phyloP scores from a whole-genome alignment of 2,329 filamentous ascomycete species.

The Pseudonectria buxi region DNA sequence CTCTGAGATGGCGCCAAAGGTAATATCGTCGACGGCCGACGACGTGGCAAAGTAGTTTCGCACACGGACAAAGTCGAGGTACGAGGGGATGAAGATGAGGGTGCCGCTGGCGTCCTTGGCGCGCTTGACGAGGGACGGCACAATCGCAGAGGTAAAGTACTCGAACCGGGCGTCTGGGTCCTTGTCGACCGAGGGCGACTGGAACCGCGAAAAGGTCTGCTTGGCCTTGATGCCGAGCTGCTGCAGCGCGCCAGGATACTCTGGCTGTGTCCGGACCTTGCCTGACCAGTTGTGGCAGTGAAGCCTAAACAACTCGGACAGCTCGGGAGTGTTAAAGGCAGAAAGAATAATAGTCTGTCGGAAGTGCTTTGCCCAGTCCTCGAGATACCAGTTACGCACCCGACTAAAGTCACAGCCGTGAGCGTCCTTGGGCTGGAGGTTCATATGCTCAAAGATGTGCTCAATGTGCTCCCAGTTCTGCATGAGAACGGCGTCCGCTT shows the following conservation, averaged over 20 bases:
- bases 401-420: constrained; percentile 93
- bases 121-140: constrained; percentile 67
- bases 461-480: constrained; percentile 98
- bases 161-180: constrained; percentile 88
- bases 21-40: constrained; percentile 42
- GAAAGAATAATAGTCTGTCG: constrained; percentile 81
- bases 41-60: constrained; percentile 85
- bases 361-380: constrained; percentile 70
- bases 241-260: constrained; percentile 66
- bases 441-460: constrained; percentile 85
- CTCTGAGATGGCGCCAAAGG: constrained; percentile 76
- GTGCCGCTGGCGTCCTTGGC: constrained; percentile 61
- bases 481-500: constrained; percentile 89
- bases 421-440: constrained; percentile 79
- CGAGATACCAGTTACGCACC: constrained; percentile 87
- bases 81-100: constrained; percentile 84
- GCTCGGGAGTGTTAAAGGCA: constrained; percentile 80
- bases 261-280: constrained; percentile 64
- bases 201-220: constrained; percentile 87
- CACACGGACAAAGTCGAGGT: constrained; percentile 90
- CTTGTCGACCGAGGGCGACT: constrained; percentile 57
- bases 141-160: constrained; percentile 76
- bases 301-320: constrained; percentile 69
- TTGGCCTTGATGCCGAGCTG: constrained; percentile 64
- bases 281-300: constrained; percentile 77